Evolutionary conservation across 306 rosid genomes (phyloP).

Genomic region (Morella rubra): DNA sequence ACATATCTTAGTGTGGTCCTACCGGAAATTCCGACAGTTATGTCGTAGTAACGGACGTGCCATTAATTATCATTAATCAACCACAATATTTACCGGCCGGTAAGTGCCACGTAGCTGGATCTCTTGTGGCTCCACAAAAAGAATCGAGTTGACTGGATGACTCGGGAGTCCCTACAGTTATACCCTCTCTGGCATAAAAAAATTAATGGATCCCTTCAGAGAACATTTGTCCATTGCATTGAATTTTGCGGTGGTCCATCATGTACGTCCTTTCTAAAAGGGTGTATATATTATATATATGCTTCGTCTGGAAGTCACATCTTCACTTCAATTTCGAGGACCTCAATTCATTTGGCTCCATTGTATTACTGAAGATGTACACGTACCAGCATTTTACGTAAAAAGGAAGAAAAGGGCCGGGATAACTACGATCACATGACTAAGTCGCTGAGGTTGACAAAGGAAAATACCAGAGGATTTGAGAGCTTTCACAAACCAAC

Average conservation of each 20-base stretch:
- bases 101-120: constrained; percentile 14
- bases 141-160: constrained; percentile 16
- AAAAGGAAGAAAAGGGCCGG: constrained; percentile 18
- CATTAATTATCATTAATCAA: neutral
- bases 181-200: neutral
- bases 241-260: neutral
- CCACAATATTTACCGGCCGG: neutral
- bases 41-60: no score
- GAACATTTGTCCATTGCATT: neutral
- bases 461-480: constrained; percentile 36
- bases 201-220: neutral
- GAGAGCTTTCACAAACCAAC: constrained; percentile 15
- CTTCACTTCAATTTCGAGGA: constrained; percentile 1
- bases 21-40: neutral
- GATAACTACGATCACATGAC: constrained; percentile 2
- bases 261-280: no score
- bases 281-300: no score
- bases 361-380: constrained; percentile 12
- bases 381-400: constrained; percentile 14
- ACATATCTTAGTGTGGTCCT: neutral
- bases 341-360: constrained; percentile 23
- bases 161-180: neutral
- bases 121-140: neutral
- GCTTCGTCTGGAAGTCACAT: neutral
- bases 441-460: constrained; percentile 33